Evolutionary conservation across 768 basidiomycete genomes (phyloP).

Genomic region (Phylloporus scabripes): DNA sequence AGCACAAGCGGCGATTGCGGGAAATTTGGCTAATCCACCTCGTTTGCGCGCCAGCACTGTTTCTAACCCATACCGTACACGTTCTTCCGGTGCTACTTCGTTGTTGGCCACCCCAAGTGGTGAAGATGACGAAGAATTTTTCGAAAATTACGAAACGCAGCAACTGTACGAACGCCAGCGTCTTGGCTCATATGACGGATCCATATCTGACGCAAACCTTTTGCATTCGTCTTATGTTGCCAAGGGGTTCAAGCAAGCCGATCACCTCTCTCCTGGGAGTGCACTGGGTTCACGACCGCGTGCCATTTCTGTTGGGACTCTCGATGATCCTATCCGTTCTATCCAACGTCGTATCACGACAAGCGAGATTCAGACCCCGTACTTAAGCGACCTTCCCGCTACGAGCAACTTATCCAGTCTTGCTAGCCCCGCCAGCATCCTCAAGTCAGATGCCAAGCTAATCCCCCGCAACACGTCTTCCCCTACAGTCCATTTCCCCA

Average conservation of each 20-base stretch:
- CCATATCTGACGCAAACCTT: slow-evolving; percentile 46
- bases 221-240: slow-evolving; percentile 57
- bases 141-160: slow-evolving; percentile 49
- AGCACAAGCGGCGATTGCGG: slow-evolving; percentile 85
- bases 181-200: slow-evolving; percentile 56
- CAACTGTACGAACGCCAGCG: slow-evolving; percentile 47
- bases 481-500: slow-evolving; percentile 66
- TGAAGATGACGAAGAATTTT: slow-evolving; percentile 73
- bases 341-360: slow-evolving; percentile 61
- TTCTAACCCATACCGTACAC: slow-evolving; percentile 81
- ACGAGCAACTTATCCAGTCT: slow-evolving; percentile 27
- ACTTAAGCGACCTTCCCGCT: slow-evolving; percentile 48
- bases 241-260: slow-evolving; percentile 69
- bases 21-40: slow-evolving; percentile 73
- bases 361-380: slow-evolving; percentile 50
- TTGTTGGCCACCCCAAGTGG: slow-evolving; percentile 57
- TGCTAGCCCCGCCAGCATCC: slow-evolving; percentile 37
- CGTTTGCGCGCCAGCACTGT: slow-evolving; percentile 87
- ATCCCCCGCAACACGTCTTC: slow-evolving; percentile 38
- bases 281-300: slow-evolving; percentile 55
- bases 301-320: slow-evolving; percentile 83
- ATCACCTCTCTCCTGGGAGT: slow-evolving; percentile 51
- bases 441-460: slow-evolving; percentile 56
- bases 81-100: slow-evolving; percentile 54
- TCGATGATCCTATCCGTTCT: slow-evolving; percentile 72